Evolutionary conservation across 1,139 yeast species (phyloP), one percentile per base, ranked within the genome.

Genomic region (Sugiyamaella novakii): DNA sequence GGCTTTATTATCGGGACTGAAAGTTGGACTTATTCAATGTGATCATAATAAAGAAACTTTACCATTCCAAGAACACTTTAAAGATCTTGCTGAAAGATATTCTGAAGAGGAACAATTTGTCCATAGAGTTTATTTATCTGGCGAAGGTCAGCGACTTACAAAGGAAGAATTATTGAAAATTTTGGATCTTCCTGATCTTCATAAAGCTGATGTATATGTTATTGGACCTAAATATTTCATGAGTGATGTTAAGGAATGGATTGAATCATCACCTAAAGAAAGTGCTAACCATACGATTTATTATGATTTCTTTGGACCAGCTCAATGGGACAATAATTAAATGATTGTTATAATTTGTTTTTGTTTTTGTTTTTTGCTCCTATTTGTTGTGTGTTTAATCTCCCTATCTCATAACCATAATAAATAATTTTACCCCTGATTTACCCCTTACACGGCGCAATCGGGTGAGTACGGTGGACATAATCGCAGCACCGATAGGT

Each of bases 21-120:
- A 50, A 17, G 57, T 56, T 6, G 52, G 55, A 11, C 50, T 60
- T 30, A 53, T 60, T n/a, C 62, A 61, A 41, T 59, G 63, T 25
- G 60, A 54, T 30, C 53, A 55, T n/a, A 43, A 49, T n/a, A 46
- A 50, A 18, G 51, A 51, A 38, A 31, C 49, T 33, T 57, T 54
- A 46, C 60, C 64, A 6, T 61, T 59, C 34, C 43, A 42, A 15
- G 38, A 51, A 27, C 53, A 52, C 34, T 52, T 61, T 37, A 38
- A 41, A 14, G 47, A 50, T 15, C 36, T 58, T 31, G 43, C 46
- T 11, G 48, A 46, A 4, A 42, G 50, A 12, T 38, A 53, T 40
- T 49, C 54, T 11, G 51, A 22, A 22, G 25, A 22, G 5, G 25
- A 44, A 22, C 50, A 47, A 18, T 58, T 60, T 54, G 43, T 49